Evolutionary conservation across 1,139 yeast genomes (phyloP).

Genomic region (Candida labiduridarum): DNA sequence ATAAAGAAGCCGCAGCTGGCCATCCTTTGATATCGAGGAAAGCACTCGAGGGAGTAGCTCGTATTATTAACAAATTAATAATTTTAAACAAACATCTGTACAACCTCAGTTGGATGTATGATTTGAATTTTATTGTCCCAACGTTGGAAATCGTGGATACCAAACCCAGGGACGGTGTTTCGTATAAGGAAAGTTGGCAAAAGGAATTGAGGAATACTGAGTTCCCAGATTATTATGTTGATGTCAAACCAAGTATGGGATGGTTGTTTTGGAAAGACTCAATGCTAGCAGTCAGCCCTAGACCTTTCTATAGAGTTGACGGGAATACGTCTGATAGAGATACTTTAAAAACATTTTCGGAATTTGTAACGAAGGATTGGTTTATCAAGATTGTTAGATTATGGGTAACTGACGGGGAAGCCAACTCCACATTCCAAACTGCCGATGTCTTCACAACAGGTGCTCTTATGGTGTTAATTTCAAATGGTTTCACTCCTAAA

Average conservation of each 20-base stretch:
- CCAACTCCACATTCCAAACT: constrained; percentile 61
- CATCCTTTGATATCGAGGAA: constrained; percentile 74
- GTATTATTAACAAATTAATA: constrained; percentile 54
- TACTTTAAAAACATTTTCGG: constrained; percentile 49
- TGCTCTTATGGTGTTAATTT: constrained; percentile 45
- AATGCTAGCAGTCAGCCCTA: constrained; percentile 49
- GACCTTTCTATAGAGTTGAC: constrained; percentile 25
- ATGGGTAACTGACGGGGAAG: constrained; percentile 68
- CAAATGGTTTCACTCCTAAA: constrained; percentile 40
- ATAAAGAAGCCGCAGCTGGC: constrained; percentile 57
- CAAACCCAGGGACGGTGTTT: constrained; percentile 26
- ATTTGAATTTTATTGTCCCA: constrained; percentile 41
- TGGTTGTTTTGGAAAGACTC: constrained; percentile 79
- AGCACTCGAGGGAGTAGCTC: constrained; percentile 65
- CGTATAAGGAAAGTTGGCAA: constrained; percentile 48
- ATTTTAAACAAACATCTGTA: constrained; percentile 58
- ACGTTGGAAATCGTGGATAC: constrained; percentile 49
- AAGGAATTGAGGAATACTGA: constrained; percentile 55
- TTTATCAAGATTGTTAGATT: constrained; percentile 51
- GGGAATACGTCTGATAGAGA: constrained; percentile 40
- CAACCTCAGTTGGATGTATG: constrained; percentile 47
- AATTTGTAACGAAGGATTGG: constrained; percentile 59
- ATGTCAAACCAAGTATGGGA: constrained; percentile 59
- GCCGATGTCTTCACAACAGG: constrained; percentile 58
- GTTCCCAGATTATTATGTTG: constrained; percentile 57